A percentile compares a stretch with the other conserved stretches of the same genome.
Conservation (phyloP, 306 rosid genomes). For the Quercus ilex region DNA sequence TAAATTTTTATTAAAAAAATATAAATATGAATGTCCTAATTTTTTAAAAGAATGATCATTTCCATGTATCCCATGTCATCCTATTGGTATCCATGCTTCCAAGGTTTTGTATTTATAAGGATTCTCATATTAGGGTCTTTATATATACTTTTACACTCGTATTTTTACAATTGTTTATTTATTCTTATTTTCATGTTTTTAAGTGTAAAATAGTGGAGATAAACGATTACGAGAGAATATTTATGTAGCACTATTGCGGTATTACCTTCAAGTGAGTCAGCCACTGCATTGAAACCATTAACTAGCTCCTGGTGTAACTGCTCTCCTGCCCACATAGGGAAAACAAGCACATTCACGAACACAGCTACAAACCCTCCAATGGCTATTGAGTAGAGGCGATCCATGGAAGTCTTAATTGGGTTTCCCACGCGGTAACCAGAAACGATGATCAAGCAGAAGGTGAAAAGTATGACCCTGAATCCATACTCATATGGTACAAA, state of each 20-base stretch:
- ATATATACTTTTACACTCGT: no score
- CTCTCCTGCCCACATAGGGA: constrained; percentile 80
- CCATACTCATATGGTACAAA: constrained; percentile 66
- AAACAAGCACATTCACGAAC: constrained; percentile 50
- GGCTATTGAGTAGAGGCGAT: constrained; percentile 60
- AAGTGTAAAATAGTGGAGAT: no score
- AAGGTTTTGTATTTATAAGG: background rate
- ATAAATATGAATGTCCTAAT: no score
- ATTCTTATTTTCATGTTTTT: no score
- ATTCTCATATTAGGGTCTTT: background rate
- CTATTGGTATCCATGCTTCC: background rate
- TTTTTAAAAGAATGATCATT: no score
- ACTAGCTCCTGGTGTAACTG: constrained; percentile 56
- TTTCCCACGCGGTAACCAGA: constrained; percentile 73
- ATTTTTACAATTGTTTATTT: no score
- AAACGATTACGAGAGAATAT: no score
- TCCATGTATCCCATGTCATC: no score
- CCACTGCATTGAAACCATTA: constrained; percentile 44
- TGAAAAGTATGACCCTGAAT: constrained; percentile 52
- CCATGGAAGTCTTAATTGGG: constrained; percentile 51
- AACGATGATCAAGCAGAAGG: constrained; percentile 56
- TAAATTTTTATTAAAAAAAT: no score
- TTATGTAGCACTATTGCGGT: no score
- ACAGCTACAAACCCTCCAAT: constrained; percentile 70
- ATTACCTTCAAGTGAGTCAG: constrained; percentile 68